A percentile compares a stretch with the other conserved stretches of the same genome.
Evolutionary conservation across 2,329 filamentous ascomycete species (phyloP).

Genomic region (Penicillium sp.): DNA sequence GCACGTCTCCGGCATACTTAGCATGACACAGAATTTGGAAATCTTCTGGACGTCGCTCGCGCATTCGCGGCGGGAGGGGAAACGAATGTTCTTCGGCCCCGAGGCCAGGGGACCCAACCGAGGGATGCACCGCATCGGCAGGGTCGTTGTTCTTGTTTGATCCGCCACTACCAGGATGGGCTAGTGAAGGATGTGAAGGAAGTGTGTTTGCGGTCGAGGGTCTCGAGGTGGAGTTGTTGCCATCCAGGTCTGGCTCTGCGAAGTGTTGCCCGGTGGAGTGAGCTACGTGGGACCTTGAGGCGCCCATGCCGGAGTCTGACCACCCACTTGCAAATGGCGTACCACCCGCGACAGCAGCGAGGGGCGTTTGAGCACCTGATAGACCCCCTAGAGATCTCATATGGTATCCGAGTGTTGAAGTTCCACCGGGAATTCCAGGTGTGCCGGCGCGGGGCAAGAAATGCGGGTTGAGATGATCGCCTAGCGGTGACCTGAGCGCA

Average conservation of each 20-base stretch:
- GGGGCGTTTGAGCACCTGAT: slow-evolving; percentile 51
- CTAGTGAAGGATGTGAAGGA: slow-evolving; percentile 32
- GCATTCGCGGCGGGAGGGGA: slow-evolving; percentile 56
- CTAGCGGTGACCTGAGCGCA: slow-evolving; percentile 38
- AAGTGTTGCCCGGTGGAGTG: slow-evolving; percentile 27
- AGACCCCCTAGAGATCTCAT: slow-evolving; percentile 51
- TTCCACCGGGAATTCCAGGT: slow-evolving; percentile 51
- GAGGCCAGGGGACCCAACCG: slow-evolving; percentile 21
- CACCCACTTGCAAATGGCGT: slow-evolving; percentile 42
- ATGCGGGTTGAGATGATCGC: slow-evolving; percentile 42
- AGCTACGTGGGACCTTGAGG: slow-evolving; percentile 16
- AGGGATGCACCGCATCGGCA: slow-evolving; percentile 23
- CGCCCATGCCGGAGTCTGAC: slow-evolving; percentile 33
- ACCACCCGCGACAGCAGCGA: slow-evolving; percentile 49
- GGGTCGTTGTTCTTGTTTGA: slow-evolving; percentile 32
- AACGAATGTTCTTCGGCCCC: slow-evolving; percentile 19
- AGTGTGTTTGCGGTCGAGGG: slow-evolving; percentile 47
- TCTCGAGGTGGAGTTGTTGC: slow-evolving; percentile 41
- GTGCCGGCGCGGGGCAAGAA: slow-evolving; percentile 49
- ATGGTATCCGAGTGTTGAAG: slow-evolving; percentile 52
- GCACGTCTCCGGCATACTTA: slow-evolving; percentile 83
- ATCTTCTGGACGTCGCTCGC: slow-evolving; percentile 79
- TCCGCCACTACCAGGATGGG: slow-evolving; percentile 22
- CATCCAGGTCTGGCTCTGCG: slow-evolving; percentile 38
- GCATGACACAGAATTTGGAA: slow-evolving; percentile 91